Evolutionary conservation across 2,329 filamentous ascomycete species (phyloP).

Genomic region (Aureobasidium subglaciale): DNA sequence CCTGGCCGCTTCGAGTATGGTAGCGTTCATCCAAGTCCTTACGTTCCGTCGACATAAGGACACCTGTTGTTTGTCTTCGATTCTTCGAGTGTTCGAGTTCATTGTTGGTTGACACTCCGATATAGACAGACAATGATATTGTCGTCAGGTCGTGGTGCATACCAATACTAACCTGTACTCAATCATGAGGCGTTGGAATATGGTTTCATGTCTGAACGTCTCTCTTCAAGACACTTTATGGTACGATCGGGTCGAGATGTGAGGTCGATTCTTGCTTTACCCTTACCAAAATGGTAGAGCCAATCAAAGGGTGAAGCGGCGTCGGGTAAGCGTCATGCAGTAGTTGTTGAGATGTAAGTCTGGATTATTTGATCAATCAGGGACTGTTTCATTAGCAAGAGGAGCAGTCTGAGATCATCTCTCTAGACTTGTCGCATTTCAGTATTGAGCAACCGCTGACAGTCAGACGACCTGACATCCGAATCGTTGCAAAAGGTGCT

Average conservation of each 20-base stretch:
- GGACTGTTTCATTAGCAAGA: background rate
- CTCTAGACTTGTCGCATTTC: background rate
- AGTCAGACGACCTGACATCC: slow-evolving; percentile 8
- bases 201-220: no score
- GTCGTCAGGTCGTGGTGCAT: no score
- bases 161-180: no score
- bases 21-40: no score
- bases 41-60: no score
- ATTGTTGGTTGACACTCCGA: no score
- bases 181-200: no score
- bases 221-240: no score
- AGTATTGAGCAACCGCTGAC: background rate
- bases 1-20: no score
- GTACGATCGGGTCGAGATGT: background rate
- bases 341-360: background rate
- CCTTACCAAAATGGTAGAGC: background rate
- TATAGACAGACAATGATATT: no score
- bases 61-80: no score
- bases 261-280: background rate
- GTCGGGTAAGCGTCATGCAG: background rate
- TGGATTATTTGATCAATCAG: background rate
- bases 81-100: no score
- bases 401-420: background rate
- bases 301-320: background rate
- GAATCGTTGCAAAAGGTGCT: background rate